These are phyloP conservation scores for Dothidotthia symphoricarpi DNA, from an alignment of 2,329 filamentous ascomycete genomes.

Conservation along the genomic window DNA sequence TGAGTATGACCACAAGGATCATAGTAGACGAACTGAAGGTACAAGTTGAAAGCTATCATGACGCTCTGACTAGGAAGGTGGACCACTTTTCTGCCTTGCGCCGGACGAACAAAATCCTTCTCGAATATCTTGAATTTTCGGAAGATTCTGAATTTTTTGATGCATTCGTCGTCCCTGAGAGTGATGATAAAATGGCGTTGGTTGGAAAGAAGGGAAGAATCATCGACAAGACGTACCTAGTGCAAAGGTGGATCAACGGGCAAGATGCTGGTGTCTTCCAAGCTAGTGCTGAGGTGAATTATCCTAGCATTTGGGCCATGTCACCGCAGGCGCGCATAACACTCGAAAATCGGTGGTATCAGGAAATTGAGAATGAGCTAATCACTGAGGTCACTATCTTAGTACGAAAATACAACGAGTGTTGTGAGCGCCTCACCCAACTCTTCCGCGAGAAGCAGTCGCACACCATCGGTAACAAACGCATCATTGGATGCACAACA, in stretches of 20 bases:
- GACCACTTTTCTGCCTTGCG: conserved; percentile 6
- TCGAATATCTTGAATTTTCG: conserved; percentile 56
- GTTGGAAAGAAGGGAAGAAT: conserved; percentile 50
- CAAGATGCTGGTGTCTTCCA: conserved; percentile 48
- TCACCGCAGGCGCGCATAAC: conserved; percentile 35
- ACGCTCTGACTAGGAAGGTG: conserved; percentile 13
- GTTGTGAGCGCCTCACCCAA: conserved; percentile 42
- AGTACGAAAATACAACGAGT: conserved; percentile 45
- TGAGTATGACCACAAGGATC: conserved; percentile 37
- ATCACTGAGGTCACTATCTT: conserved; percentile 44
- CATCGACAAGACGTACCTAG: conserved; percentile 52
- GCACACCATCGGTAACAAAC: conserved; percentile 50
- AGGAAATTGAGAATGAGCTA: conserved; percentile 50
- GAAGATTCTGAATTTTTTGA: conserved; percentile 54
- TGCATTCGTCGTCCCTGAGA: conserved; percentile 55
- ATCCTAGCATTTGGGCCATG: conserved; percentile 55
- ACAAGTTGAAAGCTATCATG: conserved; percentile 37
- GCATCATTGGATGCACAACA: conserved; percentile 69
- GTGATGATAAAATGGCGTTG: conserved; percentile 47
- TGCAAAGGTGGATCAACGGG: conserved; percentile 54
- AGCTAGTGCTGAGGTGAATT: conserved; percentile 24
- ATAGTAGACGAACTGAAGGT: conserved; percentile 47
- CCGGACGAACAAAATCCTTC: conserved; percentile 22
- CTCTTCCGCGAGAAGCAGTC: conserved; percentile 27
- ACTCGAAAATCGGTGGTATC: conserved; percentile 32